A percentile compares a stretch with the other conserved stretches of the same genome.
Evolutionary conservation across 768 basidiomycete genomes (phyloP).

Genomic region (Lactifluus hygrophoroides): DNA sequence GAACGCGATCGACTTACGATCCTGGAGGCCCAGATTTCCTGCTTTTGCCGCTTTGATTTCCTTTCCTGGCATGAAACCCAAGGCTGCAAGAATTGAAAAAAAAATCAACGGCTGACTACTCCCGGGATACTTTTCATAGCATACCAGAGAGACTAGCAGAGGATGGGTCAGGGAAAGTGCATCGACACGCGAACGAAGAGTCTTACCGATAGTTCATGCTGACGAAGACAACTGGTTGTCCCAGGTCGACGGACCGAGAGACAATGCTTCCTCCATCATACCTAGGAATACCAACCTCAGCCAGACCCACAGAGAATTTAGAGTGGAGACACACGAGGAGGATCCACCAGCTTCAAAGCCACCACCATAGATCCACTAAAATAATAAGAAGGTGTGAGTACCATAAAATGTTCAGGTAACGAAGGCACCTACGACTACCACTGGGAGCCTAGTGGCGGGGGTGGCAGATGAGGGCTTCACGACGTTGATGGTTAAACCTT

Average conservation of each 20-base stretch:
- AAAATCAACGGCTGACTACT: neutral
- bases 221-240: slow-evolving; percentile 23
- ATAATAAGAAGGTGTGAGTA: neutral
- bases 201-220: slow-evolving; percentile 25
- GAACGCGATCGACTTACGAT: slow-evolving; percentile 36
- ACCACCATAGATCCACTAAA: slow-evolving; percentile 25
- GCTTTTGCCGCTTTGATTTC: slow-evolving; percentile 45
- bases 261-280: slow-evolving; percentile 23
- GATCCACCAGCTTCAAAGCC: slow-evolving; percentile 11
- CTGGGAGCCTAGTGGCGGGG: slow-evolving; percentile 17
- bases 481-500: slow-evolving; percentile 24
- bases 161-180: neutral
- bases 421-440: slow-evolving; percentile 21
- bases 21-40: slow-evolving; percentile 59
- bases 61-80: slow-evolving; percentile 44
- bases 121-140: neutral
- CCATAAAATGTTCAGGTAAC: no score
- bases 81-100: slow-evolving; percentile 26
- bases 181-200: neutral
- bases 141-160: slow-evolving; percentile 16
- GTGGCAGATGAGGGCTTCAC: slow-evolving; percentile 15
- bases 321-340: slow-evolving; percentile 1
- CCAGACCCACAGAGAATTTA: neutral
- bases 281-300: neutral
- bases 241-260: slow-evolving; percentile 21